Evolutionary conservation across 2,329 filamentous ascomycete genomes (phyloP).

Genomic region (Penicillium sp.): DNA sequence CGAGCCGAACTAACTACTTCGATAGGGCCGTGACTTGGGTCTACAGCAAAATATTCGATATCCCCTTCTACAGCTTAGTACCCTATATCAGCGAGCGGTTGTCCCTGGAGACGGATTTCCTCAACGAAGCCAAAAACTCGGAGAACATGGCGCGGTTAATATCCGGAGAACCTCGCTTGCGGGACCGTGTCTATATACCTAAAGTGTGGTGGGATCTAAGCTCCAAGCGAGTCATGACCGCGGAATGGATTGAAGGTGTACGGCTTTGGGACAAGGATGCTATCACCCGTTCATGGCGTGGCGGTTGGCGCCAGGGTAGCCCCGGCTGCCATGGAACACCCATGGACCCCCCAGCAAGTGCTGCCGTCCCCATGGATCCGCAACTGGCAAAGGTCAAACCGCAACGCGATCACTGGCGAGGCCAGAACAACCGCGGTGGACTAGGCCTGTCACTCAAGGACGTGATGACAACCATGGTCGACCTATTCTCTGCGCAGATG

Average conservation of each 20-base stretch:
- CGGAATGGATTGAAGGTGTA: constrained; percentile 97
- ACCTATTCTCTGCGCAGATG: constrained; percentile 96
- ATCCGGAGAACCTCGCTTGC: constrained; percentile 73
- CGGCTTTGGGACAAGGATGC: constrained; percentile 89
- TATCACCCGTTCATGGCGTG: constrained; percentile 77
- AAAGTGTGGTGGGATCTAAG: constrained; percentile 81
- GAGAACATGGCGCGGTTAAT: constrained; percentile 81
- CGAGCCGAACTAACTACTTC: constrained; percentile 18
- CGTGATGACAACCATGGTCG: constrained; percentile 95
- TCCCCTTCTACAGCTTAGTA: constrained; percentile 89
- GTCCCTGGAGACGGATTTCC: constrained; percentile 90
- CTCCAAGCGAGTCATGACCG: constrained; percentile 83
- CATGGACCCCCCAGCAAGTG: constrained; percentile 60
- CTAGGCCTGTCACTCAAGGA: constrained; percentile 81
- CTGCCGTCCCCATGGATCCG: constrained; percentile 40
- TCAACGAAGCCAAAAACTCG: constrained; percentile 87
- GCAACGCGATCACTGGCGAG: constrained; percentile 77
- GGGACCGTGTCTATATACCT: constrained; percentile 84
- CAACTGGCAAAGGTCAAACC: constrained; percentile 70
- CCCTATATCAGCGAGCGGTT: constrained; percentile 94
- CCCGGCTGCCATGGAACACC: constrained; percentile 74
- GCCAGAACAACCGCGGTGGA: constrained; percentile 72
- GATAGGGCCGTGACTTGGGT: constrained; percentile 74
- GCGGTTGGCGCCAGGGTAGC: constrained; percentile 74
- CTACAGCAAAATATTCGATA: constrained; percentile 86